Percentiles rank a stretch among this genome's conserved stretches.
phyloP scores from a whole-genome alignment of 225 moss, liverwort and hornwort genomes.

The Bryoerythrophyllum caledonicum region DNA sequence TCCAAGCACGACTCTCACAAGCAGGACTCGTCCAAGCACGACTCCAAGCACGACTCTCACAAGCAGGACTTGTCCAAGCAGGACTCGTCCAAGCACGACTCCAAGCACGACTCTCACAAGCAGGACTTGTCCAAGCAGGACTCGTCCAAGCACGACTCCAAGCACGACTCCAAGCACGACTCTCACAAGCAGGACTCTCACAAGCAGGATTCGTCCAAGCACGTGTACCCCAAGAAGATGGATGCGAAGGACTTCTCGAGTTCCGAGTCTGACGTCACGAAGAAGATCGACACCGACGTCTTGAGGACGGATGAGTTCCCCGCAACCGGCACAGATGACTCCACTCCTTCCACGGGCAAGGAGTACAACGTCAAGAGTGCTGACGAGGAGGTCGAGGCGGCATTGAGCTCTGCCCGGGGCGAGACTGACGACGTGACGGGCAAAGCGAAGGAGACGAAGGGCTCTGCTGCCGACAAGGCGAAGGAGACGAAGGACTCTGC shows the following conservation, averaged over 20 bases:
- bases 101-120: background rate
- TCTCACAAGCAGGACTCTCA: background rate
- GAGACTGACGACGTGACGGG: background rate
- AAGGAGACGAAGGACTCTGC: slow-evolving; percentile 16
- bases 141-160: too few relatives aligned
- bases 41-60: background rate
- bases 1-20: background rate
- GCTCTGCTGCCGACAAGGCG: background rate
- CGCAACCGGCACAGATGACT: background rate
- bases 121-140: too few relatives aligned
- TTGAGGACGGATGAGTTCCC: background rate
- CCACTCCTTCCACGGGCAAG: slow-evolving; percentile 1
- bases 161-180: background rate
- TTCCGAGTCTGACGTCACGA: slow-evolving; percentile 9
- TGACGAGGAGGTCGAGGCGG: slow-evolving; percentile 1
- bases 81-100: slow-evolving; percentile 6
- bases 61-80: background rate
- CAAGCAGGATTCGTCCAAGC: background rate
- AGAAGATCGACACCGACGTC: background rate
- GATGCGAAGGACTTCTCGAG: background rate
- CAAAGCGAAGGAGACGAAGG: background rate
- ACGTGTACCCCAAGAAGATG: background rate
- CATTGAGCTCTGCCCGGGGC: background rate
- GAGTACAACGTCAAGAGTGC: slow-evolving; percentile 7
- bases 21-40: too few relatives aligned